Base-by-base conservation (phyloP, 1,284 basidiomycete species). In the Naganishia sp. region DNA sequence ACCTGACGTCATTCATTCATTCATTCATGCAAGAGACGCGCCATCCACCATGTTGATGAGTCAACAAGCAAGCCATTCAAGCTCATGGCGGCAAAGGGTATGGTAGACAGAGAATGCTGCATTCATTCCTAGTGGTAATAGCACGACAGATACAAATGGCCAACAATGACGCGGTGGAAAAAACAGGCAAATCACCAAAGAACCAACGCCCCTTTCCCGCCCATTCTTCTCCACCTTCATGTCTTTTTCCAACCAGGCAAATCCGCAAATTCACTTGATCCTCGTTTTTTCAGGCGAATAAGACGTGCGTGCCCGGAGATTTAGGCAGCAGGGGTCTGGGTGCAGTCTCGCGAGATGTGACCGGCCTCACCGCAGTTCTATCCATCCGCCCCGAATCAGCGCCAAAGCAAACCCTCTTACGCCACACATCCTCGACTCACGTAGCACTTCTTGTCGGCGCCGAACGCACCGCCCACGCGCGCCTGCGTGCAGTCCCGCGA, bases 271-370 rank as follows among this genome's bases (percentile, higher is more conserved):
- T 61, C 57, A 50, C 57, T 41, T 56, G 21, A 46, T 47, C 47
- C 47, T 25, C 32, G 21, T 50, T 32, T 46, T 49, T 42, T 46
- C 23, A n/a, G 28, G 28, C 28, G 28, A 28, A 28, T 28, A 5
- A 46, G 43, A 42, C 17, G n/a, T 58, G 9, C 18, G 17, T 23
- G 45, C 45, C 56, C 42, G 45, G 15, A 32, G 46, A 51, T 61
- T 63, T 63, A 63, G 49, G 64, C 55, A 45, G 65, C 51, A 49
- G 65, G 46, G 66, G 69, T 66, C 41, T 60, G 46, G 21, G 71
- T 68, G 70, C 71, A 72, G 53, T 69, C 71, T 55, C 70, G 65
- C 49, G 68, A 67, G 64, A 72, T 56, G 70, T 72, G 71, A 54
- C 68, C 70, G 61, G 57, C 41, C 62, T 70, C 69, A 50, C 67